These are phyloP conservation scores for Diplodia sapinea DNA, from an alignment of 2,329 filamentous ascomycete genomes.

Conservation along the genomic window DNA sequence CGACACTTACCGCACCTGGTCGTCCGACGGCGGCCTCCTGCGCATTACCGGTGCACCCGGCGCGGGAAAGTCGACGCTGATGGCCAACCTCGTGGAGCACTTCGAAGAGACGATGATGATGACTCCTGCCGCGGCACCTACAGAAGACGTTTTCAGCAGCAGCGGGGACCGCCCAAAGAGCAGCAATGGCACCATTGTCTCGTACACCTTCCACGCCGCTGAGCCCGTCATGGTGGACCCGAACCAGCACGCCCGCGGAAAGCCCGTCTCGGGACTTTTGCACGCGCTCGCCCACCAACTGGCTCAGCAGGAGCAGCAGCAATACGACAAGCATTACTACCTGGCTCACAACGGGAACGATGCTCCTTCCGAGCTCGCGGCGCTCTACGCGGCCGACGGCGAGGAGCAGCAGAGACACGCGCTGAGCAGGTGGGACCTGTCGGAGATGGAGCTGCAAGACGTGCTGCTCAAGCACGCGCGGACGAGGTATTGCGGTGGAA, in stretches of 20 bases:
- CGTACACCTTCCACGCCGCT: slow-evolving; percentile 9
- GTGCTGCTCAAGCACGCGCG: slow-evolving; percentile 8
- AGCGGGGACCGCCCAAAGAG: neutral
- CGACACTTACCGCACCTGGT: neutral
- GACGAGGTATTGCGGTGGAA: neutral
- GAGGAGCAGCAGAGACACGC: neutral
- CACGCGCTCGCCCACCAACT: slow-evolving; percentile 2
- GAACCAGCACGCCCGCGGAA: neutral
- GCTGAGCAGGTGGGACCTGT: slow-evolving; percentile 6
- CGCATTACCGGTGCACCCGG: neutral
- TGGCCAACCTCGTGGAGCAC: neutral
- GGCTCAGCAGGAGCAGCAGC: neutral
- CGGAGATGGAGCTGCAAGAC: slow-evolving; percentile 17
- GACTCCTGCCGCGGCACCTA: neutral
- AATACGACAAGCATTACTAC: neutral
- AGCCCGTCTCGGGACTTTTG: neutral
- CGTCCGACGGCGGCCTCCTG: neutral
- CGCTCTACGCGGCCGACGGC: neutral
- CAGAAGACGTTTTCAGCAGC: neutral
- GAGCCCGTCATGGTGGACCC: neutral
- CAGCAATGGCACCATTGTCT: neutral
- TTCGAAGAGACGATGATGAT: slow-evolving; percentile 1
- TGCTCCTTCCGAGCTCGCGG: neutral
- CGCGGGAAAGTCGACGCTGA: slow-evolving; percentile 2
- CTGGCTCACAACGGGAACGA: neutral